These are phyloP conservation scores for Vigna angularis DNA, from an alignment of 306 rosid species.

Conservation along the genomic window DNA sequence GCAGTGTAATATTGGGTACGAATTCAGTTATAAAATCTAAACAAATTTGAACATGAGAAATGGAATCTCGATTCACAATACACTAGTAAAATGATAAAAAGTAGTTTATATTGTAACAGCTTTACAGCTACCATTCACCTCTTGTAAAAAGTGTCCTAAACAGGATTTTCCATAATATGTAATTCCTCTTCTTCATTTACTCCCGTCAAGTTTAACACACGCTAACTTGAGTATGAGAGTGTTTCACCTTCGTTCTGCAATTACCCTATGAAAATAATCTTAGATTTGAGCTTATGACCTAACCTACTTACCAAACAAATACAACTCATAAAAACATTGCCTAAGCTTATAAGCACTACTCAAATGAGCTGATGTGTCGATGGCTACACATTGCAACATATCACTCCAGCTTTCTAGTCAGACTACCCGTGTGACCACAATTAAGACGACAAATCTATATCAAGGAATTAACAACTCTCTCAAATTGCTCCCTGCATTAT, in stretches of 20 bases:
- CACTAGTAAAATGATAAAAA: background rate
- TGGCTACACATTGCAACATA: background rate
- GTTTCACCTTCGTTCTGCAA: constrained; percentile 19
- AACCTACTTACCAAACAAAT: background rate
- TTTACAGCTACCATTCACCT: background rate
- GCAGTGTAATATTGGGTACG: background rate
- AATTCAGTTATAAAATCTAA: background rate
- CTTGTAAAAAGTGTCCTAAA: background rate
- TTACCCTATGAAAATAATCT: background rate
- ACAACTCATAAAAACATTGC: background rate
- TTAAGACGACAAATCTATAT: background rate
- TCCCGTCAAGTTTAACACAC: background rate
- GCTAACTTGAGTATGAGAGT: background rate
- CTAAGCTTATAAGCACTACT: background rate
- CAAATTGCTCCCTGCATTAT: constrained; percentile 11
- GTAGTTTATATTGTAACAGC: background rate
- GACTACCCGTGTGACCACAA: background rate
- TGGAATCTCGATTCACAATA: background rate
- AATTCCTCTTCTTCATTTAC: background rate
- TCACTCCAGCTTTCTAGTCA: background rate
- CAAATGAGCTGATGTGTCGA: background rate
- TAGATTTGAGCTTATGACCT: background rate
- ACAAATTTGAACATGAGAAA: background rate
- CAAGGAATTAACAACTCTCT: constrained; percentile 22
- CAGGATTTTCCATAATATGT: background rate